These are phyloP conservation scores for Corymbia citriodora DNA, from an alignment of 441 rosid genomes.

Conservation along the genomic window DNA sequence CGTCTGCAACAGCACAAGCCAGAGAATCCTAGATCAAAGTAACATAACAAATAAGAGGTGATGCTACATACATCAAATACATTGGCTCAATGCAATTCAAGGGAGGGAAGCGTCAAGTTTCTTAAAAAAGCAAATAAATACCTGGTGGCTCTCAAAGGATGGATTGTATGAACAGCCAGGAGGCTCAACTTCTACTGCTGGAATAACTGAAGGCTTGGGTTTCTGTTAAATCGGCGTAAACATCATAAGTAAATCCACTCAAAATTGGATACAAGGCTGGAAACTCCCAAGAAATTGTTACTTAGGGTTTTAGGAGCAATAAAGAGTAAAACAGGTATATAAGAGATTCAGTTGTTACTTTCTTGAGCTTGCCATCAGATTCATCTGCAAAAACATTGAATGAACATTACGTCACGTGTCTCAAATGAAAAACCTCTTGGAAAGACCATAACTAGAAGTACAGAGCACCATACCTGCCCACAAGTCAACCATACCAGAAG, in stretches of 20 bases:
- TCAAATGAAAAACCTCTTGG: not conserved
- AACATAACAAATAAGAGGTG: not conserved
- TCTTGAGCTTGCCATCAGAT: slow-evolving; percentile 24
- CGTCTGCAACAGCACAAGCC: slow-evolving; percentile 88
- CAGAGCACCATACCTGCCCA: slow-evolving; percentile 60
- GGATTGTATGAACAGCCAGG: slow-evolving; percentile 92
- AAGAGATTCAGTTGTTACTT: slow-evolving; percentile 25
- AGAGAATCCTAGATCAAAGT: slow-evolving; percentile 48
- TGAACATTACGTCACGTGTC: not conserved
- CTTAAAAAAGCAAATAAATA: not conserved
- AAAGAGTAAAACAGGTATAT: not conserved
- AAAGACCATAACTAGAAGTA: not conserved
- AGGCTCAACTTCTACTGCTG: slow-evolving; percentile 89
- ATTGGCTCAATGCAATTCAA: not conserved
- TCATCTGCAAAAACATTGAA: slow-evolving; percentile 31
- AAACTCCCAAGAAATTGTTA: not conserved
- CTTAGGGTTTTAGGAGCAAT: not conserved
- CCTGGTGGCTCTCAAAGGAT: slow-evolving; percentile 73
- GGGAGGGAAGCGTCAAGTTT: not conserved
- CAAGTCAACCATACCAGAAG: slow-evolving; percentile 48
- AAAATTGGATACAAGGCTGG: not conserved
- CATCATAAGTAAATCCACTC: not conserved
- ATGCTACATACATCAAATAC: not conserved
- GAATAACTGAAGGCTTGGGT: slow-evolving; percentile 51
- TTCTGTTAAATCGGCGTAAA: slow-evolving; percentile 11